Conservation (phyloP, 1,139 yeast genomes). For the Candida buenavistaensis region DNA sequence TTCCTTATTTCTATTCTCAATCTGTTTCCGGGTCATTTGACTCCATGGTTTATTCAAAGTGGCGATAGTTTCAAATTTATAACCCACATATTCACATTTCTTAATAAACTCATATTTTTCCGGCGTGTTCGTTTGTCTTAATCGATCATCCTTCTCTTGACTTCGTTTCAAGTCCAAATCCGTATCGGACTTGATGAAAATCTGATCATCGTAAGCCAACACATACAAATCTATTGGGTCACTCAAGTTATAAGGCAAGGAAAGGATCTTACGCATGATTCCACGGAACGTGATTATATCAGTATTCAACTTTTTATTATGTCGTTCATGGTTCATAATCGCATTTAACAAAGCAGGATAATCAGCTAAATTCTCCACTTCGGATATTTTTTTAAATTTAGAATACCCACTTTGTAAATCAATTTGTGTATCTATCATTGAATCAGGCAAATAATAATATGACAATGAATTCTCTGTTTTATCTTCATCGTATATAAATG, state of each 20-base stretch:
- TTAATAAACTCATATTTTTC: constrained; percentile 34
- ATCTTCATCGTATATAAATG: constrained; percentile 44
- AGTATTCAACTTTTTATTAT: constrained; percentile 25
- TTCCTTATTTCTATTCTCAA: constrained; percentile 62
- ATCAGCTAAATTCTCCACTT: constrained; percentile 51
- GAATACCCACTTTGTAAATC: constrained; percentile 68
- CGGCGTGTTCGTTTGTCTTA: constrained; percentile 27
- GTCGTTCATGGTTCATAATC: constrained; percentile 54
- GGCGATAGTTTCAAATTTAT: constrained; percentile 79
- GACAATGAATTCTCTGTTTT: constrained; percentile 46
- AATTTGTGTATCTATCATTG: constrained; percentile 46
- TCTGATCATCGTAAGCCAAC: constrained; percentile 72
- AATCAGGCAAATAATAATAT: constrained; percentile 79
- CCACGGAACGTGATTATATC: constrained; percentile 87
- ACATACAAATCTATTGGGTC: constrained; percentile 67
- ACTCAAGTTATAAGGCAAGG: constrained; percentile 55
- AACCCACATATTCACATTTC: constrained; percentile 65
- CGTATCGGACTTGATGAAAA: constrained; percentile 72
- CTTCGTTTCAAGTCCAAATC: constrained; percentile 33
- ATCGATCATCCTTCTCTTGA: constrained; percentile 23
- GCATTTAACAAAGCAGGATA: constrained; percentile 60
- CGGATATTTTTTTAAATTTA: constrained; percentile 58
- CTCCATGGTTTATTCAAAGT: constrained; percentile 81
- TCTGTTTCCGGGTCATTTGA: constrained; percentile 57
- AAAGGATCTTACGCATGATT: constrained; percentile 65